Conservation (phyloP, 1,284 basidiomycete species). For the Cryptococcus sp. region DNA sequence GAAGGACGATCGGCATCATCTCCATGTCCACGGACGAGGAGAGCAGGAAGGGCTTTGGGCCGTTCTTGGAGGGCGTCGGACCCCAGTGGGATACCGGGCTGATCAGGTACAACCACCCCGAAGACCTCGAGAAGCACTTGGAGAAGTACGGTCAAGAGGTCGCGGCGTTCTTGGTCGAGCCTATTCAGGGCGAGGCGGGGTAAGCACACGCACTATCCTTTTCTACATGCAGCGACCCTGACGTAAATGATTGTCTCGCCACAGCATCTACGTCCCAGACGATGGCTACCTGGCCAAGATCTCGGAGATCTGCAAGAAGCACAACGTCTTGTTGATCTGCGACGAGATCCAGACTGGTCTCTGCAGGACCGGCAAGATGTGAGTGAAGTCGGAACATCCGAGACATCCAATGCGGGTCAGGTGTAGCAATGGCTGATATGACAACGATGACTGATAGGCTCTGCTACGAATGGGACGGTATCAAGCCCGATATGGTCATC, state of each 20-base stretch:
- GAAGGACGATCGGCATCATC: conserved; percentile 86
- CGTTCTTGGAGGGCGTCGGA: conserved; percentile 83
- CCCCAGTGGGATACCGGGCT: conserved; percentile 60
- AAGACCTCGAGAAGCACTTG: conserved; percentile 80
- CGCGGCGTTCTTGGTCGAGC: conserved; percentile 93
- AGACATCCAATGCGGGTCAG: background rate
- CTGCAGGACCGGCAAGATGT: conserved; percentile 54
- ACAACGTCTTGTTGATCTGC: conserved; percentile 93
- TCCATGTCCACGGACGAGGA: conserved; percentile 96
- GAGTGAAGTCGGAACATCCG: conserved; percentile 10
- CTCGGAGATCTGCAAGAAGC: conserved; percentile 82
- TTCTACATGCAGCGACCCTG: background rate
- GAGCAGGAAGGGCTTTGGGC: conserved; percentile 82
- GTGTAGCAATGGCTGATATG: background rate
- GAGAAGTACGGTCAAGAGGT: conserved; percentile 79
- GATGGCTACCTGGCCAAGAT: conserved; percentile 79
- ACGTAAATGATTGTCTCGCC: background rate
- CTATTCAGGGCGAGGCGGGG: conserved; percentile 98
- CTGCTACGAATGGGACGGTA: conserved; percentile 81
- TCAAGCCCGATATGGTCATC: conserved; percentile 89
- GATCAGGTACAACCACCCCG: conserved; percentile 79
- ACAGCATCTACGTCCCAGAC: conserved; percentile 87
- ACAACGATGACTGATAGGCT: conserved; percentile 60
- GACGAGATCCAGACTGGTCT: conserved; percentile 93
- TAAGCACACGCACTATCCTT: conserved; percentile 53